Evolutionary conservation across 2,329 filamentous ascomycete genomes (phyloP).

Genomic region (Volutella citrinella): DNA sequence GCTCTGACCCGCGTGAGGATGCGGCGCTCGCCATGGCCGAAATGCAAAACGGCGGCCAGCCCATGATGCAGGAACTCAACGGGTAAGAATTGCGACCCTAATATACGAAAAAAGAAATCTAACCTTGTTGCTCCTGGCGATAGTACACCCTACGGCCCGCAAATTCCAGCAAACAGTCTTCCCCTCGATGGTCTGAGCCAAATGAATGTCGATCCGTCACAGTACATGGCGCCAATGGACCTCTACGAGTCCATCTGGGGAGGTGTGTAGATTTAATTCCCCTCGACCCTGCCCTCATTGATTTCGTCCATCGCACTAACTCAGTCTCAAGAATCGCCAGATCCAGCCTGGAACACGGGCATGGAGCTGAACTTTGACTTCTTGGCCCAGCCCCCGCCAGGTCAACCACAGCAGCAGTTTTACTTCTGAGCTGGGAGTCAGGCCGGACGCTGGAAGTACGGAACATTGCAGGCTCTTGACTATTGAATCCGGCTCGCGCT

Average conservation of each 20-base stretch:
- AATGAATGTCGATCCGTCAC: conserved; percentile 53
- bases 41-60: conserved; percentile 55
- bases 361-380: conserved; percentile 62
- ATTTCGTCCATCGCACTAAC: background rate
- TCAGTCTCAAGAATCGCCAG: conserved; percentile 50
- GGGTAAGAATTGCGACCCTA: conserved; percentile 27
- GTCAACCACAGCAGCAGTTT: conserved; percentile 56
- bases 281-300: background rate
- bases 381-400: conserved; percentile 55
- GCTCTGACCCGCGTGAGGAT: conserved; percentile 55
- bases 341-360: conserved; percentile 52
- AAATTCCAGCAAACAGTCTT: conserved; percentile 32
- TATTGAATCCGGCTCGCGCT: no score
- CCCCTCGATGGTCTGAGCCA: conserved; percentile 44
- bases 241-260: conserved; percentile 67
- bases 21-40: conserved; percentile 64
- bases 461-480: no score
- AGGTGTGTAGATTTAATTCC: conserved; percentile 50
- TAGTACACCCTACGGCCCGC: conserved; percentile 36
- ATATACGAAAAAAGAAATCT: no score
- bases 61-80: conserved; percentile 44
- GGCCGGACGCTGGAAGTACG: no score
- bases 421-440: no score
- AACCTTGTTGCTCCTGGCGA: no score
- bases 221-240: conserved; percentile 65